Conservation (phyloP, 2,329 filamentous ascomycete species). For the Trematosphaeria pertusa region DNA sequence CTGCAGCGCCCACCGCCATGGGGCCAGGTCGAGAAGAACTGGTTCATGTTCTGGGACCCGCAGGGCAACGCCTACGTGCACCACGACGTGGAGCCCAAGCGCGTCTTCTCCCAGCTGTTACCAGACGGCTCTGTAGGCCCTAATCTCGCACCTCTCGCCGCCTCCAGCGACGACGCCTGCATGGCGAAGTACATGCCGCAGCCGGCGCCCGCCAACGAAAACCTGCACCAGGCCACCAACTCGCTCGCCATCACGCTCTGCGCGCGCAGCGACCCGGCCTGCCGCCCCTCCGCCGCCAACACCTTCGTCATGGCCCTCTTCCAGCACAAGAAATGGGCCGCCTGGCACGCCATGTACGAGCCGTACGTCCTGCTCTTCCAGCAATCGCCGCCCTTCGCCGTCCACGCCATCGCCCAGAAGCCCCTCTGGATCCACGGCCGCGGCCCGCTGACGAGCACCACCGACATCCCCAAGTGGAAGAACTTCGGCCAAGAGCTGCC, state of each 20-base stretch:
- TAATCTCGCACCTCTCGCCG: conserved; percentile 53
- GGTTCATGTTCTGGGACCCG: conserved; percentile 66
- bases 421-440: conserved; percentile 66
- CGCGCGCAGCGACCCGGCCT: conserved; percentile 54
- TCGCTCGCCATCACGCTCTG: conserved; percentile 64
- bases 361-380: conserved; percentile 63
- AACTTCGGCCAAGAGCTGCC: conserved; percentile 23
- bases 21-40: conserved; percentile 65
- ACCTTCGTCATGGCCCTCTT: conserved; percentile 64
- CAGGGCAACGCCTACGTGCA: conserved; percentile 58
- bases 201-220: conserved; percentile 48
- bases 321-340: conserved; percentile 61
- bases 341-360: conserved; percentile 61
- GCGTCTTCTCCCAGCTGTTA: conserved; percentile 57
- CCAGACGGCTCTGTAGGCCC: conserved; percentile 56
- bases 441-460: conserved; percentile 28
- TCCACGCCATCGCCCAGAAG: conserved; percentile 58
- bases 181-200: conserved; percentile 56
- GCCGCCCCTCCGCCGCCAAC: conserved; percentile 53
- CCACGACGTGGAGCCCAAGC: conserved; percentile 59
- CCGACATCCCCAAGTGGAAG: conserved; percentile 10
- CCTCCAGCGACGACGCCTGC: conserved; percentile 54
- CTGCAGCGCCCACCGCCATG: conserved; percentile 59
- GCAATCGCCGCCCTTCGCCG: conserved; percentile 56
- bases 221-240: conserved; percentile 67